Evolutionary conservation across 306 rosid genomes (phyloP).

Genomic region (Malus sieversii): DNA sequence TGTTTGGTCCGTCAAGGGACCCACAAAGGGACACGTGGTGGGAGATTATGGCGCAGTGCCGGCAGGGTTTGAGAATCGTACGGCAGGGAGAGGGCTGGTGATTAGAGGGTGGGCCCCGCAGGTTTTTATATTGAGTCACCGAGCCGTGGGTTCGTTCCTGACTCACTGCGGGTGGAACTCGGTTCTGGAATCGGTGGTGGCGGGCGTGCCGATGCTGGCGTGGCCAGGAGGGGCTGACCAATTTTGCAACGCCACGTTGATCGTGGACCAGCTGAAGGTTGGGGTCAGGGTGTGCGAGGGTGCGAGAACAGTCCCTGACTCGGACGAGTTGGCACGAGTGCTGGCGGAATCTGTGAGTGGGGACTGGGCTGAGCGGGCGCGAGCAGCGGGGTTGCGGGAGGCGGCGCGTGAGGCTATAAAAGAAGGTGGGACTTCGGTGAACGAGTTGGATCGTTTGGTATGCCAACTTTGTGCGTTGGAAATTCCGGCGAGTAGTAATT

Average conservation of each 20-base stretch:
- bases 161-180: conserved; percentile 62
- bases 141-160: conserved; percentile 33
- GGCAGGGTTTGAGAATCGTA: conserved; percentile 18
- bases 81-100: conserved; percentile 27
- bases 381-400: neutral
- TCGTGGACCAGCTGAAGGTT: conserved; percentile 36
- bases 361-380: neutral
- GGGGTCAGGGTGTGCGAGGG: conserved; percentile 35
- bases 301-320: conserved; percentile 7
- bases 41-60: neutral
- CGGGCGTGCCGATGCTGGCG: conserved; percentile 29
- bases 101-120: conserved; percentile 53
- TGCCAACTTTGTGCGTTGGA: neutral
- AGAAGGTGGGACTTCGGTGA: conserved; percentile 32
- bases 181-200: conserved; percentile 27
- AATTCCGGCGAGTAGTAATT: neutral
- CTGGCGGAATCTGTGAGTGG: conserved; percentile 28
- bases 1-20: conserved; percentile 31
- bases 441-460: conserved; percentile 14
- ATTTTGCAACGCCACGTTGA: conserved; percentile 24
- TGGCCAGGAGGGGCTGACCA: conserved; percentile 53
- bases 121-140: conserved; percentile 25
- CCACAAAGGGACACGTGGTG: neutral
- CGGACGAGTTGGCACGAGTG: conserved; percentile 10
- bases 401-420: conserved; percentile 23